Evolutionary conservation across 352 stramenopile species (phyloP).

Genomic region (Globisporangium nodosum): DNA sequence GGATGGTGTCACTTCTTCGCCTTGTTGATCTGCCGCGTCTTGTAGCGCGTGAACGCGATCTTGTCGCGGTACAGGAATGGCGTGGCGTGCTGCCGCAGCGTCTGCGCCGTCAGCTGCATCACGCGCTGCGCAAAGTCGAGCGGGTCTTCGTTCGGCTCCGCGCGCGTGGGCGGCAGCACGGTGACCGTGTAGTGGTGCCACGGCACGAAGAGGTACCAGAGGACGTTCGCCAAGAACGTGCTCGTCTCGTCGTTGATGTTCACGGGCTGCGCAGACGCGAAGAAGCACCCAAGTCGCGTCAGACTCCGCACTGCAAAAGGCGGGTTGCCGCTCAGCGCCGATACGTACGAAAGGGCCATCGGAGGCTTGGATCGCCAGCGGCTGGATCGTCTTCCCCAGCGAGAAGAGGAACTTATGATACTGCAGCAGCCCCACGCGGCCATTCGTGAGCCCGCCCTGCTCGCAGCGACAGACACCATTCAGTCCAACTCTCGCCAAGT

Average conservation of each 20-base stretch:
- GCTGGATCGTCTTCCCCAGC: slow-evolving; percentile 52
- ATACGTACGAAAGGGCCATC: slow-evolving; percentile 60
- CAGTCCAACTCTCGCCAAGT: too few relatives aligned
- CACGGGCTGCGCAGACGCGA: slow-evolving; percentile 29
- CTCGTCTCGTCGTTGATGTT: slow-evolving; percentile 80
- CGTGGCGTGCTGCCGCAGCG: slow-evolving; percentile 44
- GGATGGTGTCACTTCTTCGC: slow-evolving; percentile 24
- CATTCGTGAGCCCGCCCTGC: slow-evolving; percentile 57
- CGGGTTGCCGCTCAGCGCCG: background rate
- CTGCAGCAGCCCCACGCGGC: slow-evolving; percentile 52
- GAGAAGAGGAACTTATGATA: slow-evolving; percentile 82
- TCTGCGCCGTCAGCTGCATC: slow-evolving; percentile 47
- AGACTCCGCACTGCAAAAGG: too few relatives aligned
- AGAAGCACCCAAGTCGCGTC: too few relatives aligned
- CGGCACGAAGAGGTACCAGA: slow-evolving; percentile 67
- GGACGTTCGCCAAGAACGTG: slow-evolving; percentile 65
- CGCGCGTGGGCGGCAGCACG: slow-evolving; percentile 35
- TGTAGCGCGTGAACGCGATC: slow-evolving; percentile 59
- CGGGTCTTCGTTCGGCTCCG: slow-evolving; percentile 32
- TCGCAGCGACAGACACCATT: background rate
- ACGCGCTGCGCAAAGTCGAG: slow-evolving; percentile 54
- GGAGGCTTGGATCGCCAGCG: slow-evolving; percentile 50
- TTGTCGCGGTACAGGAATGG: slow-evolving; percentile 75
- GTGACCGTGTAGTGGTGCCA: slow-evolving; percentile 69
- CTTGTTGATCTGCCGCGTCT: slow-evolving; percentile 43